Conservation (phyloP, 2,329 filamentous ascomycete species). For the Cordyceps sp. region DNA sequence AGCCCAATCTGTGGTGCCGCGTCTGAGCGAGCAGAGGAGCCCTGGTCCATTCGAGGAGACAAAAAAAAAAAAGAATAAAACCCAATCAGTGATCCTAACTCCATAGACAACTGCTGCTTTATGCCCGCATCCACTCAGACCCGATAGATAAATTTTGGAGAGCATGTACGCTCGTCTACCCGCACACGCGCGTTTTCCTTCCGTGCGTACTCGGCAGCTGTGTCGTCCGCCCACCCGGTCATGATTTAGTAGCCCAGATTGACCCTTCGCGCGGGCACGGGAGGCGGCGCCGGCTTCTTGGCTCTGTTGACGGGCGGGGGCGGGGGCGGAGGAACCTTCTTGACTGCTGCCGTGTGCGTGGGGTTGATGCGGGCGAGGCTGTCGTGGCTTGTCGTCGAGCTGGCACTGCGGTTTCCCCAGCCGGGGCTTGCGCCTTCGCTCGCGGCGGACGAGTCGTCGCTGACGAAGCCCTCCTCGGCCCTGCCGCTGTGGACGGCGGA, state of each 20-base stretch:
- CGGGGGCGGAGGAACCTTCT: conserved; percentile 38
- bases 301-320: conserved; percentile 31
- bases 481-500: conserved; percentile 10
- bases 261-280: conserved; percentile 15
- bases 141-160: too few species aligned
- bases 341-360: conserved; percentile 14
- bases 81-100: too few species aligned
- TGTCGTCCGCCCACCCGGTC: too few species aligned
- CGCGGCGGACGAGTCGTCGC: conserved; percentile 31
- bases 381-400: conserved; percentile 38
- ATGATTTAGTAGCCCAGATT: conserved; percentile 7
- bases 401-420: conserved; percentile 32
- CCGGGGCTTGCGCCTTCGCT: conserved; percentile 35
- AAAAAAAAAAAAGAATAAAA: too few species aligned
- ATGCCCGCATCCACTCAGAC: too few species aligned
- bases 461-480: conserved; percentile 28
- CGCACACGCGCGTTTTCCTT: too few species aligned
- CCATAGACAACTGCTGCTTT: too few species aligned
- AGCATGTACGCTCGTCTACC: too few species aligned
- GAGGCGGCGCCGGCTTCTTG: conserved; percentile 20
- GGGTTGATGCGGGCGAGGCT: conserved; percentile 18
- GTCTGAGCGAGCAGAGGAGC: too few species aligned
- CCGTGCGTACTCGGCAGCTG: too few species aligned
- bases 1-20: too few species aligned
- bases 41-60: too few species aligned